These are phyloP conservation scores for Prototheca cutis DNA, from an alignment of 163 green algal species.

Conservation along the genomic window DNA sequence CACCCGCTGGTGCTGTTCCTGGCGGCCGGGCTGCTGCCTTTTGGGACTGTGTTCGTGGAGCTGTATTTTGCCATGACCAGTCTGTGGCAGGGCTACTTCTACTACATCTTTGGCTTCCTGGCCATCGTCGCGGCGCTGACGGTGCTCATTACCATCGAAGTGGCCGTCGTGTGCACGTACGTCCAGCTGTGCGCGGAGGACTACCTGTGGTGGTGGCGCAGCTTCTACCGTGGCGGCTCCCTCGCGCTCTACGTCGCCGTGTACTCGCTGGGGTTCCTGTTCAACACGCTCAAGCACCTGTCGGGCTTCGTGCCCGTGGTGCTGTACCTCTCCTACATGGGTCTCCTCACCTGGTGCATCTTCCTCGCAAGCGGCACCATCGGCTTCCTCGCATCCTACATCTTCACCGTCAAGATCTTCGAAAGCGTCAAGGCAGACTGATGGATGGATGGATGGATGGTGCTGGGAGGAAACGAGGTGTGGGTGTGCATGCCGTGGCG, in stretches of 20 bases:
- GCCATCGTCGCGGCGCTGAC: conserved; percentile 79
- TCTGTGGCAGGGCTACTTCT: conserved; percentile 93
- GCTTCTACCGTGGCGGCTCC: conserved; percentile 75
- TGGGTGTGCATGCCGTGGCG: too few relatives aligned
- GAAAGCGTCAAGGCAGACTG: conserved; percentile 42
- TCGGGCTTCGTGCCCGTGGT: conserved; percentile 48
- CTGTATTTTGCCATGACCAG: conserved; percentile 94
- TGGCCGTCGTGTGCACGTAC: conserved; percentile 82
- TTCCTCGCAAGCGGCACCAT: conserved; percentile 79
- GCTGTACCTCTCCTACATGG: conserved; percentile 87
- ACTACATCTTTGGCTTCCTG: conserved; percentile 97
- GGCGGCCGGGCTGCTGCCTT: conserved; percentile 82
- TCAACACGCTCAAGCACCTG: conserved; percentile 37
- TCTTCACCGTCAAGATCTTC: conserved; percentile 49
- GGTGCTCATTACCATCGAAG: conserved; percentile 86
- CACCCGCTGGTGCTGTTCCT: conserved; percentile 75
- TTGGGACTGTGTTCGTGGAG: conserved; percentile 96
- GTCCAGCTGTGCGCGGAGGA: conserved; percentile 94
- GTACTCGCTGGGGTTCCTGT: conserved; percentile 51
- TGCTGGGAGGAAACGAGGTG: background rate
- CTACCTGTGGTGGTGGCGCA: conserved; percentile 92
- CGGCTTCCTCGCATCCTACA: conserved; percentile 47
- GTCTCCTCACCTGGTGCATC: conserved; percentile 70
- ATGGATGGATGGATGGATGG: conserved; percentile 1
- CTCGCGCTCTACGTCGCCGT: conserved; percentile 80